A percentile compares a stretch with the other conserved stretches of the same genome.
These are phyloP conservation scores for Phanerodontia chrysosporium DNA, from an alignment of 768 basidiomycete genomes.

Conservation along the genomic window DNA sequence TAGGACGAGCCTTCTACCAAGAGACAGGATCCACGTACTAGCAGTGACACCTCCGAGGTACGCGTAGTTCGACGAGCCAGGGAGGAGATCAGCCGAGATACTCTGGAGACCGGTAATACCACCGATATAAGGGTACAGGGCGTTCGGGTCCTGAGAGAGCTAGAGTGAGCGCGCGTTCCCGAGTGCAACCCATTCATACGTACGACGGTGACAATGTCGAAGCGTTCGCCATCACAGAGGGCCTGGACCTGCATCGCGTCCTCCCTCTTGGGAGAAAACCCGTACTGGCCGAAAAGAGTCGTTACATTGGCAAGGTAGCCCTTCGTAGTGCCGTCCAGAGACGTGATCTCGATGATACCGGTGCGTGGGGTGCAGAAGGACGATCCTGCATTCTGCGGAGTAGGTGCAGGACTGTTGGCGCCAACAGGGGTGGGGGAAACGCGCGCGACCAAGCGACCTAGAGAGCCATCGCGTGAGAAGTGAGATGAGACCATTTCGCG, in stretches of 20 bases:
- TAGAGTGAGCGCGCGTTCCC: background rate
- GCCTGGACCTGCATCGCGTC: conserved; percentile 2
- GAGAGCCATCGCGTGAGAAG: background rate
- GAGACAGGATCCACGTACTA: conserved; percentile 6
- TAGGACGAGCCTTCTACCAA: background rate
- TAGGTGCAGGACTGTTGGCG: background rate
- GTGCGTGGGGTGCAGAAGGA: background rate
- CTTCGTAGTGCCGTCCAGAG: background rate
- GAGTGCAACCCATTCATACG: background rate
- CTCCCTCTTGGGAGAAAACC: background rate
- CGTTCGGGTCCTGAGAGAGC: conserved; percentile 9
- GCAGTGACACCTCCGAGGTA: conserved; percentile 13
- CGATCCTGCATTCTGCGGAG: background rate
- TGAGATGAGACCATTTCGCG: background rate
- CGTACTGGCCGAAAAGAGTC: conserved; percentile 3
- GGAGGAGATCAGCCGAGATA: conserved; percentile 5
- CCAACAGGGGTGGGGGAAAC: background rate
- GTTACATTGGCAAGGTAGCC: conserved; percentile 3
- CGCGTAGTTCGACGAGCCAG: conserved; percentile 15
- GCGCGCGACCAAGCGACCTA: conserved; percentile 1
- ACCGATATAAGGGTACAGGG: conserved; percentile 11
- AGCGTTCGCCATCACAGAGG: conserved; percentile 2
- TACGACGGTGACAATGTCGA: background rate
- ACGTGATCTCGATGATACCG: conserved; percentile 5
- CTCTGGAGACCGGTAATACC: conserved; percentile 12